Conservation (phyloP, 2,329 filamentous ascomycete genomes). For the Fusarium sp. region DNA sequence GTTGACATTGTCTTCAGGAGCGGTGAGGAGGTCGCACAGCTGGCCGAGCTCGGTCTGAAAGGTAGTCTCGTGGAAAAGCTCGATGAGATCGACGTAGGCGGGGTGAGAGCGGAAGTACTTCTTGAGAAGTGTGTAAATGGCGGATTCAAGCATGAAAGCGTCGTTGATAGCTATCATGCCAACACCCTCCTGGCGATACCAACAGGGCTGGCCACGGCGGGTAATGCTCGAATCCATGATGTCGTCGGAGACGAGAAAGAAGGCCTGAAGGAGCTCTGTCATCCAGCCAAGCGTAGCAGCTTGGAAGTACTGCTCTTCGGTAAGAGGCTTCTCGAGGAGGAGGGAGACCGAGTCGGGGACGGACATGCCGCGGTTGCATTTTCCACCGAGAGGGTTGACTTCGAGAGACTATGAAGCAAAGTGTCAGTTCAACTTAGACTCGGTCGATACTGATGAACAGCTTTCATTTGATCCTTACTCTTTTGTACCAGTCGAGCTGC, state of each 20-base stretch:
- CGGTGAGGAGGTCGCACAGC: constrained; percentile 92
- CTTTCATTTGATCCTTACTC: constrained; percentile 59
- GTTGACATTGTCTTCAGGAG: constrained; percentile 91
- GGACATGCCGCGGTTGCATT: constrained; percentile 99
- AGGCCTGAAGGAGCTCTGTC: constrained; percentile 97
- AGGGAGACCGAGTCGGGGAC: constrained; percentile 90
- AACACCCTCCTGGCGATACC: constrained; percentile 90
- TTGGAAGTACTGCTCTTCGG: constrained; percentile 85
- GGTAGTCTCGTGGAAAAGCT: constrained; percentile 94
- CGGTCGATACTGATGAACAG: neutral
- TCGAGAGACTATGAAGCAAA: constrained; percentile 65
- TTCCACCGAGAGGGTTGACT: constrained; percentile 89
- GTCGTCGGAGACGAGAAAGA: constrained; percentile 98
- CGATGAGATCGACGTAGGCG: constrained; percentile 87
- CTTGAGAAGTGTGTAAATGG: constrained; percentile 91
- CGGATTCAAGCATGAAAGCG: constrained; percentile 90
- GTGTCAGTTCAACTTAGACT: neutral
- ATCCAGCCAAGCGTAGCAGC: constrained; percentile 93
- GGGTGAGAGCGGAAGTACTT: constrained; percentile 91
- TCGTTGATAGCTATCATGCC: constrained; percentile 99
- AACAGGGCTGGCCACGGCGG: constrained; percentile 91
- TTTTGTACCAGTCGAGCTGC: constrained; percentile 86
- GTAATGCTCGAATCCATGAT: constrained; percentile 98
- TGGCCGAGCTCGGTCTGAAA: constrained; percentile 97
- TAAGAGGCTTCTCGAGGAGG: constrained; percentile 75